Evolutionary conservation across 2,329 filamentous ascomycete genomes (phyloP), one percentile per base, ranked within the genome.

Genomic region (Curvularia eragrostidis): DNA sequence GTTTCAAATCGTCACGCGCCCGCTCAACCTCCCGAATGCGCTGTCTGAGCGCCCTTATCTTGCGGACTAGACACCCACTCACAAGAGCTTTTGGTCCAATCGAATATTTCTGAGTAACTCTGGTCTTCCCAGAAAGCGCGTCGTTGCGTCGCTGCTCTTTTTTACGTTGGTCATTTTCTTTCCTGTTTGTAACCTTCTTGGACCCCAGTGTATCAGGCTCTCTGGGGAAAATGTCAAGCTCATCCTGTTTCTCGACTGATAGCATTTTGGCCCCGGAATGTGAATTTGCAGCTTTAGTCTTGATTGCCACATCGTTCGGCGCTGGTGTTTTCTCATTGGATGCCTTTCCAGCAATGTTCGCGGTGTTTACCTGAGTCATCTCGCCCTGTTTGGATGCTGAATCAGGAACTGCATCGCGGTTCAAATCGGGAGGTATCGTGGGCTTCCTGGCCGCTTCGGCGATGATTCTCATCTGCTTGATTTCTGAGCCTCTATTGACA

Each of bases 401-500:
- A 3, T 8, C 12, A 9, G 41, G 26, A 24, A 13, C 5, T 9
- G 3, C 2, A 7, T 43, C 21, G 3, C 13, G 41, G 13, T 24
- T n/a, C 10, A 13, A 24, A 15, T 9, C 6, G 19, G 38, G 12
- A 8, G 32, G 9, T 19, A 21, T 1, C 3, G 13, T 12, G 30
- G 23, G 8, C 15, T 50, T 58, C 13, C 10, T 38, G 9, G 46
- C 38, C 8, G 44, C 39, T 21, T 43, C 30, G 8, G 48, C 21
- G 5, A 26, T 43, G 9, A 13, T 18, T 12, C 28, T 28, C 36
- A 49, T 44, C 10, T 46, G n/a, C 44, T 57, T 49, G 30, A 49
- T 48, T 24, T 57, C 43, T 5, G 44, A 41, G 39, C 55, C 28
- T 28, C 18, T 49, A 3, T 46, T 53, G n/a, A 21, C 3, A 28